Percentiles rank a stretch among this genome's conserved stretches.
Evolutionary conservation across 768 basidiomycete species (phyloP).

Genomic region (Boletus pseudo-olivaceus): DNA sequence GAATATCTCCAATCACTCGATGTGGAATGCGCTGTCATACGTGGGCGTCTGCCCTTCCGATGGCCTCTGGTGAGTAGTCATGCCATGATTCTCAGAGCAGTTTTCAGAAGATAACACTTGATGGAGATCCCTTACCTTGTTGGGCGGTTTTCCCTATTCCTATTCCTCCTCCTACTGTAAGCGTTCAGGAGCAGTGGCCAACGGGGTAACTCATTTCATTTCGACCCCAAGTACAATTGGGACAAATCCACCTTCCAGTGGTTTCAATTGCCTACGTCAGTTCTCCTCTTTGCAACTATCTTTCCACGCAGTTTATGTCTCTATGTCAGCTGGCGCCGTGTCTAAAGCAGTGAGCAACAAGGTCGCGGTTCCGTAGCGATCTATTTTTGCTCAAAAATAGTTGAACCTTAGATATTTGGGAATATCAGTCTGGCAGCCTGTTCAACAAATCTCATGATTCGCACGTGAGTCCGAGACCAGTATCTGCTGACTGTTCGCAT

Average conservation of each 20-base stretch:
- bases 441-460: conserved; percentile 29
- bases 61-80: conserved; percentile 24
- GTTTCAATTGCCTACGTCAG: conserved; percentile 19
- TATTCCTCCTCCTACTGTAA: conserved; percentile 18
- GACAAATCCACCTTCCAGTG: background rate
- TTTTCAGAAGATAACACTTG: background rate
- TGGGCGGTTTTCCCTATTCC: conserved; percentile 18
- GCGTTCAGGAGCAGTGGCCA: background rate
- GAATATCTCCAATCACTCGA: conserved; percentile 19
- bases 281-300: background rate
- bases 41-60: conserved; percentile 19
- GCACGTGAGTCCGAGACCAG: conserved; percentile 18
- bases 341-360: conserved; percentile 12
- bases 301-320: background rate
- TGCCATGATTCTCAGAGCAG: background rate
- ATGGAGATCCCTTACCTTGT: conserved; percentile 23
- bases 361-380: background rate
- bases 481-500: background rate
- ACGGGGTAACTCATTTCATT: background rate
- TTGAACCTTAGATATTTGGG: conserved; percentile 8
- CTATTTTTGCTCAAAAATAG: background rate
- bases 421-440: conserved; percentile 14
- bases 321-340: conserved; percentile 2
- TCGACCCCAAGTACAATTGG: conserved; percentile 5
- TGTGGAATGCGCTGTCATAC: conserved; percentile 24